phyloP scores from a whole-genome alignment of 768 basidiomycete species.

The Hebeloma cylindrosporum region DNA sequence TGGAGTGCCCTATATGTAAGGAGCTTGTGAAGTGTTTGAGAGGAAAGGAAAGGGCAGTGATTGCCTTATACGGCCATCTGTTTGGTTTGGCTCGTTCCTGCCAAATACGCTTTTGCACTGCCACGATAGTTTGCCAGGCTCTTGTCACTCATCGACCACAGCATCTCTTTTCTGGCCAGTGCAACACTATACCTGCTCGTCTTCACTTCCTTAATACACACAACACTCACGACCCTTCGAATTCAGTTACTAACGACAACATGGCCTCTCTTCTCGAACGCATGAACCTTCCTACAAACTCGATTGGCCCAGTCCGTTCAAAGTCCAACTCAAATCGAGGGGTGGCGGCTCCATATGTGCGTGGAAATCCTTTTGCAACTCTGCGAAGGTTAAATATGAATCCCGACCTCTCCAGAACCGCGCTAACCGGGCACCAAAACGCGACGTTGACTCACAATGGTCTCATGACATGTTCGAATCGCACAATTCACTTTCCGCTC shows the following conservation, averaged over 20 bases:
- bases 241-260: slow-evolving; percentile 23
- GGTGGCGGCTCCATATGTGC: slow-evolving; percentile 53
- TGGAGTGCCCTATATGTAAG: no score
- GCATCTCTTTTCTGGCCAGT: no score
- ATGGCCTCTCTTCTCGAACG: slow-evolving; percentile 64
- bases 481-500: slow-evolving; percentile 60
- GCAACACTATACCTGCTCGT: no score
- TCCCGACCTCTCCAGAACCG: slow-evolving; percentile 40
- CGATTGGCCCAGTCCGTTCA: slow-evolving; percentile 49
- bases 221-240: no score
- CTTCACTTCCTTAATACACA: no score
- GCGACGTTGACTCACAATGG: slow-evolving; percentile 67
- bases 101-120: no score
- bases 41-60: no score
- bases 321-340: slow-evolving; percentile 37
- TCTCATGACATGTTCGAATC: slow-evolving; percentile 69
- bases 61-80: no score
- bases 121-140: no score
- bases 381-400: slow-evolving; percentile 22
- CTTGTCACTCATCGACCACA: no score
- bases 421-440: slow-evolving; percentile 56
- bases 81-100: no score
- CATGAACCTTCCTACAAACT: slow-evolving; percentile 44
- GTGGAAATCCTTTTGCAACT: slow-evolving; percentile 33
- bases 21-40: no score